Conservation (phyloP, 371 early-diverging fungal species). For the Rhizopus delemar region DNA sequence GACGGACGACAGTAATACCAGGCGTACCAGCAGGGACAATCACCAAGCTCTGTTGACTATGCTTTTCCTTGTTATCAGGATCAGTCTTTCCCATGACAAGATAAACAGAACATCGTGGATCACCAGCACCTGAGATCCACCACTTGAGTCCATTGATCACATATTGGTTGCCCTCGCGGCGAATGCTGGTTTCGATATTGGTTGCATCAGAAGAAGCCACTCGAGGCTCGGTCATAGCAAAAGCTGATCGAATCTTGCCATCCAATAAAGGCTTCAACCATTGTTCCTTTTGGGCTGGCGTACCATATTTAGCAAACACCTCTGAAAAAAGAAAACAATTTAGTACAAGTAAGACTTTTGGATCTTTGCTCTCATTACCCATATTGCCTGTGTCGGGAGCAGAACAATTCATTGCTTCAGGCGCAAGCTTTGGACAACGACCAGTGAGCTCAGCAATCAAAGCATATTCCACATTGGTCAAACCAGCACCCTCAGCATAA, state of each 20-base stretch:
- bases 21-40: conserved; percentile 87
- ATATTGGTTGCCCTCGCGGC: conserved; percentile 68
- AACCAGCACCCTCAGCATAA: conserved; percentile 80
- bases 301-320: conserved; percentile 94
- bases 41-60: conserved; percentile 88
- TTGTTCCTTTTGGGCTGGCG: conserved; percentile 76
- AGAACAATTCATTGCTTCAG: conserved; percentile 89
- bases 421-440: conserved; percentile 73
- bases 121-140: conserved; percentile 96
- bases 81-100: conserved; percentile 85
- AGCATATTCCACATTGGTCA: conserved; percentile 94
- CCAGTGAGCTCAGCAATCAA: conserved; percentile 90
- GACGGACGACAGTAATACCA: conserved; percentile 84
- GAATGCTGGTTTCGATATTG: conserved; percentile 86
- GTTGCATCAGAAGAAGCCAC: conserved; percentile 97
- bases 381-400: conserved; percentile 99
- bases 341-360: neutral
- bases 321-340: conserved; percentile 42
- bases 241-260: conserved; percentile 93
- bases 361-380: conserved; percentile 36
- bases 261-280: conserved; percentile 87
- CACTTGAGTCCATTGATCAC: conserved; percentile 93
- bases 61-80: conserved; percentile 65
- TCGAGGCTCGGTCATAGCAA: conserved; percentile 95
- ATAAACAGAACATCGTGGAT: conserved; percentile 88